phyloP scores from a whole-genome alignment of 1,139 yeast genomes.

The Waltiozyma sp. region DNA sequence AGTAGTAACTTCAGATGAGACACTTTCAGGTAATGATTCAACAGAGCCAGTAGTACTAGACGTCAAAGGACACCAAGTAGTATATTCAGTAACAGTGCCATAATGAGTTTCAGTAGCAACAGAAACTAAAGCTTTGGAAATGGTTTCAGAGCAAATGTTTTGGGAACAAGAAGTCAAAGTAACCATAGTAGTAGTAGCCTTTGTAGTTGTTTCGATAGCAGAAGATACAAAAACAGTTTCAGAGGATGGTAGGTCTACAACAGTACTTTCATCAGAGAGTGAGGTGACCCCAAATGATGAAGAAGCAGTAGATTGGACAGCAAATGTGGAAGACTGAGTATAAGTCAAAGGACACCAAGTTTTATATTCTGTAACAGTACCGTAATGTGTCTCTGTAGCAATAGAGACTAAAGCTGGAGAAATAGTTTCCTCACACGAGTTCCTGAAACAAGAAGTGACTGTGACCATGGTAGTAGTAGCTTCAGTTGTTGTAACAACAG shows the following conservation, averaged over 20 bases:
- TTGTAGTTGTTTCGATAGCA: constrained; percentile 1
- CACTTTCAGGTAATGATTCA: not conserved
- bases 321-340: not conserved
- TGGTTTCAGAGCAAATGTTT: constrained; percentile 1
- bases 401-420: constrained; percentile 5
- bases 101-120: constrained; percentile 12
- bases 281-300: not conserved
- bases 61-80: constrained; percentile 27
- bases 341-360: constrained; percentile 26
- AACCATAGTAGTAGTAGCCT: constrained; percentile 6
- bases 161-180: constrained; percentile 13
- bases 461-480: constrained; percentile 7
- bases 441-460: constrained; percentile 12
- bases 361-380: constrained; percentile 22
- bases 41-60: constrained; percentile 2
- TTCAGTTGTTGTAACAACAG: constrained; percentile 1
- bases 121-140: constrained; percentile 4
- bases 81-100: constrained; percentile 21
- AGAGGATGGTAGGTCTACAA: constrained; percentile 2
- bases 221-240: not conserved
- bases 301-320: not conserved
- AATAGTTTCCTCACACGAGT: constrained; percentile 1
- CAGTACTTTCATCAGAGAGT: constrained; percentile 2
- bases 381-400: constrained; percentile 14
- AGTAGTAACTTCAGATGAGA: not conserved